phyloP scores from a whole-genome alignment of 2,329 filamentous ascomycete species.

The Talaromyces sp. region DNA sequence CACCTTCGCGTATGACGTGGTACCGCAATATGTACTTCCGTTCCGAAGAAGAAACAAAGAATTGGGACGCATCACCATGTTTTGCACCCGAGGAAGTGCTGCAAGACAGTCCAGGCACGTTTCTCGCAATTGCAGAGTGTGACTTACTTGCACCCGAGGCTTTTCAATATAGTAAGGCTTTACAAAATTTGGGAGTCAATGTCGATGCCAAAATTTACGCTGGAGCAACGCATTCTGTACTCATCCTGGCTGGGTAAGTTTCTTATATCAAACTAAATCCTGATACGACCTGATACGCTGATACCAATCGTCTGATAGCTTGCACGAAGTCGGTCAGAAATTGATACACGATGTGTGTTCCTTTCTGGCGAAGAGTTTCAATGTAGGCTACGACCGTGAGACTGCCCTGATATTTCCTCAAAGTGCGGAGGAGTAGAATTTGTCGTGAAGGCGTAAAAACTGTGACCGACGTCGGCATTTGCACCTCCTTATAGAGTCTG shows the following conservation, averaged over 20 bases:
- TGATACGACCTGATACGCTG: neutral
- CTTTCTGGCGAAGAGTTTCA: neutral
- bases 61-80: neutral
- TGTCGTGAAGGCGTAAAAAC: no score
- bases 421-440: neutral
- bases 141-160: neutral
- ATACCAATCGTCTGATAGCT: neutral
- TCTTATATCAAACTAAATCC: no score
- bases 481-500: no score
- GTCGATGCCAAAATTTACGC: neutral
- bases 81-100: neutral
- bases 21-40: neutral
- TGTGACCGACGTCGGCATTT: no score
- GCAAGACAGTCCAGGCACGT: neutral
- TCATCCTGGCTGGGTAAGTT: neutral
- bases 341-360: neutral
- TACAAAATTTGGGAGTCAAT: neutral
- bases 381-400: neutral
- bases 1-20: neutral
- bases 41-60: neutral
- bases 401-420: neutral
- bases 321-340: neutral
- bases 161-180: neutral
- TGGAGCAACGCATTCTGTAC: neutral
- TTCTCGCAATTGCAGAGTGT: neutral